Conservation (phyloP, 1,284 basidiomycete genomes). For the Apiotrichum montevideense region DNA sequence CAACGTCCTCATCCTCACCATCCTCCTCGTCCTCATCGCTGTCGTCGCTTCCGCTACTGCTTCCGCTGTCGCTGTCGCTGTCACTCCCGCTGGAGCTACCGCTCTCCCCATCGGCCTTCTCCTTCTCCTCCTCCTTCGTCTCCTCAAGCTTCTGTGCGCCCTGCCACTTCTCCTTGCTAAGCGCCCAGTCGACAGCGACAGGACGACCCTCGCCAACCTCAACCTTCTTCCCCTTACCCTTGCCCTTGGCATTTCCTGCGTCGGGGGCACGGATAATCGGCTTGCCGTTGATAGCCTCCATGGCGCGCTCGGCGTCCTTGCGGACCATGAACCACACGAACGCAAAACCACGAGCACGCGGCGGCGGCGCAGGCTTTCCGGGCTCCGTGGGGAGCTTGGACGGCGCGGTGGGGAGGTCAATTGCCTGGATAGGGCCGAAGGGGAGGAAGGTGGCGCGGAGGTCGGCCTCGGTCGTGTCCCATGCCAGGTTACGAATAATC, state of each 20-base stretch:
- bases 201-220: conserved; percentile 55
- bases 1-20: conserved; percentile 29
- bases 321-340: conserved; percentile 91
- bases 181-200: conserved; percentile 93
- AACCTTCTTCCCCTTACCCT: conserved; percentile 43
- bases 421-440: conserved; percentile 78
- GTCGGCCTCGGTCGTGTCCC: conserved; percentile 71
- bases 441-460: conserved; percentile 81
- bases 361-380: conserved; percentile 38
- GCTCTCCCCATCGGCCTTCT: conserved; percentile 51
- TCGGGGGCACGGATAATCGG: conserved; percentile 51
- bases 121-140: conserved; percentile 49
- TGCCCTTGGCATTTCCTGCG: conserved; percentile 35
- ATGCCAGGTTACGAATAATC: conserved; percentile 88
- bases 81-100: conserved; percentile 35
- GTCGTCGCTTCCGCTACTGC: conserved; percentile 19
- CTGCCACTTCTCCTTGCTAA: conserved; percentile 90
- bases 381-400: conserved; percentile 48
- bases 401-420: conserved; percentile 63
- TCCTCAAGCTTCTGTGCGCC: conserved; percentile 54
- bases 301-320: conserved; percentile 77
- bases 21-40: conserved; percentile 22
- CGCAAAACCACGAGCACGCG: conserved; percentile 75
- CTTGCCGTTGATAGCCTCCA: conserved; percentile 78
- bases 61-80: conserved; percentile 23